Conservation (phyloP, 2,329 filamentous ascomycete genomes). For the Exophiala phaeomuriformis region DNA sequence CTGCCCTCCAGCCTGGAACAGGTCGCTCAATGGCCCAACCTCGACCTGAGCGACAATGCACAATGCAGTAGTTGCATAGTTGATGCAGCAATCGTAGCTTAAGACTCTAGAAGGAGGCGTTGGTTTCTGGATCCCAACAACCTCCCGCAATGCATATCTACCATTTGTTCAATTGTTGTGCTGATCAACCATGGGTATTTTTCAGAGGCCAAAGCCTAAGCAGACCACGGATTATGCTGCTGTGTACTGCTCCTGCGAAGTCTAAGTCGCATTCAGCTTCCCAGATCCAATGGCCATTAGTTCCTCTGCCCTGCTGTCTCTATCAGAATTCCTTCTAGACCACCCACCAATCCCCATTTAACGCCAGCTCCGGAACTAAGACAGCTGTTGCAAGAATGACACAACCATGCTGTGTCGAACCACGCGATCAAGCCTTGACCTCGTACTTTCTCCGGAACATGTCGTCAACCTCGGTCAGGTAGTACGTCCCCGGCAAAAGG, state of each 20-base stretch:
- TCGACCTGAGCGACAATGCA: constrained; percentile 8
- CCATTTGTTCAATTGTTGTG: constrained; percentile 9
- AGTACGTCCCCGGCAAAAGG: constrained; percentile 63
- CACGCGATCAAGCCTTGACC: constrained; percentile 57
- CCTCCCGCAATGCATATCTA: not conserved
- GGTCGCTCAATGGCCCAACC: constrained; percentile 15
- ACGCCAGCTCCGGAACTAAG: constrained; percentile 19
- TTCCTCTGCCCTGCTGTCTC: constrained; percentile 6
- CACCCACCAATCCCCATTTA: constrained; percentile 15
- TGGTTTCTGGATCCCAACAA: constrained; percentile 8
- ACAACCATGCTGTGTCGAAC: constrained; percentile 1
- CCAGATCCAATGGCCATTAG: constrained; percentile 8
- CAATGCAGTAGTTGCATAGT: constrained; percentile 7
- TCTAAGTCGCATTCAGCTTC: not conserved
- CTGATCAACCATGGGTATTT: constrained; percentile 6
- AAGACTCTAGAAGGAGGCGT: not conserved
- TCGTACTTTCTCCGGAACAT: constrained; percentile 78
- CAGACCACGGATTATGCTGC: not conserved
- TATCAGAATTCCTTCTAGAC: constrained; percentile 10
- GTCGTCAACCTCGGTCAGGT: constrained; percentile 71
- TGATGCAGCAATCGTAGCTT: not conserved
- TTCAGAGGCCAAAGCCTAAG: not conserved
- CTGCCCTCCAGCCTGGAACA: constrained; percentile 9
- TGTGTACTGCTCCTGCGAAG: constrained; percentile 18
- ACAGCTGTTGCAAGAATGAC: constrained; percentile 17